phyloP scores from a whole-genome alignment of 768 basidiomycete genomes.

The Cantharellus cinnabarinus region DNA sequence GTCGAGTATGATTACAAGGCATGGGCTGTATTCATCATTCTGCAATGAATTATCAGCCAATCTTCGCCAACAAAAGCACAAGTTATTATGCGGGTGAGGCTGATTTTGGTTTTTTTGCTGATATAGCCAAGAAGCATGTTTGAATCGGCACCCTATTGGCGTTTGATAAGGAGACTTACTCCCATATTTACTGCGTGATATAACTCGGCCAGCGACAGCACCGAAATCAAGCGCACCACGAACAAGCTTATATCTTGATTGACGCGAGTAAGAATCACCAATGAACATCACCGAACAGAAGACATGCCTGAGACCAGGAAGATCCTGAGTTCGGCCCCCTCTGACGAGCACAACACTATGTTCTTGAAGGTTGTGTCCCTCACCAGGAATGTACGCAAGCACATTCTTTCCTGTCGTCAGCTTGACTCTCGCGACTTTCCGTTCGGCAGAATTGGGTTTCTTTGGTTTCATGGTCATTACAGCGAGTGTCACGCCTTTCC shows the following conservation, averaged over 20 bases:
- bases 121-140: conserved; percentile 5
- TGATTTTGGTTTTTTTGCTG: conserved; percentile 70
- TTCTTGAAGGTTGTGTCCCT: conserved; percentile 95
- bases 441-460: conserved; percentile 97
- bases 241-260: conserved; percentile 73
- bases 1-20: background rate
- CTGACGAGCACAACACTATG: conserved; percentile 90
- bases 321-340: conserved; percentile 90
- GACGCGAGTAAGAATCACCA: background rate
- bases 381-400: conserved; percentile 89
- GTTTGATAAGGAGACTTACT: conserved; percentile 27
- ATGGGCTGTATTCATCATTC: background rate
- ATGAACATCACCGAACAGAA: conserved; percentile 2
- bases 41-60: background rate
- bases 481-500: conserved; percentile 77
- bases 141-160: background rate
- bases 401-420: conserved; percentile 72
- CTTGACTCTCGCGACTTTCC: conserved; percentile 90
- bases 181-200: conserved; percentile 79
- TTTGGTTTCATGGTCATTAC: conserved; percentile 72
- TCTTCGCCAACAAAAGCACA: background rate
- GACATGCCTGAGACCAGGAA: conserved; percentile 83
- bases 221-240: conserved; percentile 83
- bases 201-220: conserved; percentile 67
- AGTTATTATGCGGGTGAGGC: background rate